Evolutionary conservation across 768 basidiomycete species (phyloP).

Genomic region (Butyriboletus loyo): DNA sequence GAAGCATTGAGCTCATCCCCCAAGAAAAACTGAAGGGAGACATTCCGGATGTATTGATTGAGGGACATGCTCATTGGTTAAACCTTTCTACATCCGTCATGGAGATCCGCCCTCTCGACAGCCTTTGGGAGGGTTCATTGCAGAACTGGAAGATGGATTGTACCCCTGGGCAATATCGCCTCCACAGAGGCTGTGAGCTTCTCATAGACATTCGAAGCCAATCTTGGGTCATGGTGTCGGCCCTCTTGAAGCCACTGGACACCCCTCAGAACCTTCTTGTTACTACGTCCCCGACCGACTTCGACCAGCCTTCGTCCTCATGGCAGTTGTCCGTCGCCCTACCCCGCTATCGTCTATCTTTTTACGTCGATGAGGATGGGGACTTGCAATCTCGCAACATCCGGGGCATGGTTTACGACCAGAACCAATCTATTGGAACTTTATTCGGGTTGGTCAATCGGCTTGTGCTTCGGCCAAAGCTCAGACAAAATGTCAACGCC

Average conservation of each 20-base stretch:
- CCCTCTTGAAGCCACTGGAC: slow-evolving; percentile 25
- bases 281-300: not conserved
- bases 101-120: slow-evolving; percentile 28
- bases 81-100: slow-evolving; percentile 20
- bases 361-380: slow-evolving; percentile 33
- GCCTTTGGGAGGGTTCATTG: slow-evolving; percentile 22
- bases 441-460: slow-evolving; percentile 42
- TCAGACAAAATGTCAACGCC: not conserved
- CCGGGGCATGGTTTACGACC: slow-evolving; percentile 41
- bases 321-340: slow-evolving; percentile 30
- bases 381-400: slow-evolving; percentile 41
- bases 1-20: slow-evolving; percentile 25
- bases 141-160: slow-evolving; percentile 28
- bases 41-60: slow-evolving; percentile 23
- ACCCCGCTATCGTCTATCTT: slow-evolving; percentile 41
- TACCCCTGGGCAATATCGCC: slow-evolving; percentile 5
- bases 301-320: not conserved
- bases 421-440: slow-evolving; percentile 40
- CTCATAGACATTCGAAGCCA: slow-evolving; percentile 29
- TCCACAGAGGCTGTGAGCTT: slow-evolving; percentile 1
- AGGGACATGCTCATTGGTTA: slow-evolving; percentile 30
- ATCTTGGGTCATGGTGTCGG: slow-evolving; percentile 27
- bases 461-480: slow-evolving; percentile 38
- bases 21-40: slow-evolving; percentile 21
- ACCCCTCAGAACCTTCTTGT: slow-evolving; percentile 22